Conservation (phyloP, 768 basidiomycete species). For the Mrakia blollopis region DNA sequence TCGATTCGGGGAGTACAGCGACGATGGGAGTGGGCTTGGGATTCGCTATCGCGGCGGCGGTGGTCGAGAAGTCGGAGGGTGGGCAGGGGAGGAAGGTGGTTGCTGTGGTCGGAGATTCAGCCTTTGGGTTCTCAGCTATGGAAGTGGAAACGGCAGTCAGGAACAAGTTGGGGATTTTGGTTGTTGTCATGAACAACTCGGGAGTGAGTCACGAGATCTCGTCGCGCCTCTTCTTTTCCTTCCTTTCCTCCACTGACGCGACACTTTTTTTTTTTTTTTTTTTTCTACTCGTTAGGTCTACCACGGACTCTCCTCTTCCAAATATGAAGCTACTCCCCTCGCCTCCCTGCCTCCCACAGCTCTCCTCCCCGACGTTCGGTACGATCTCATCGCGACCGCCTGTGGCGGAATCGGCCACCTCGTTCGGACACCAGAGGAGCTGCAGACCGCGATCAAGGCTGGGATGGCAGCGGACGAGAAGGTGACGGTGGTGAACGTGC, state of each 20-base stretch:
- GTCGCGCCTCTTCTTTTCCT: not conserved
- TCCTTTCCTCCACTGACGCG: not conserved
- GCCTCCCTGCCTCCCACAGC: constrained; percentile 35
- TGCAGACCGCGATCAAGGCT: constrained; percentile 27
- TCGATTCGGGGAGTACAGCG: constrained; percentile 35
- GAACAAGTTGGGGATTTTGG: constrained; percentile 35
- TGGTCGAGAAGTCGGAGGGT: constrained; percentile 7
- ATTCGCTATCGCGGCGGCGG: constrained; percentile 33
- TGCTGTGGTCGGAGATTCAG: constrained; percentile 35
- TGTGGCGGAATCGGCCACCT: constrained; percentile 34
- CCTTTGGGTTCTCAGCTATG: constrained; percentile 36
- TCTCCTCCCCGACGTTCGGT: constrained; percentile 34
- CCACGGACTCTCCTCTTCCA: constrained; percentile 31
- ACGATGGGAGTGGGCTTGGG: constrained; percentile 38
- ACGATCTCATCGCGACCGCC: constrained; percentile 32
- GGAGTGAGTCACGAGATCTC: constrained; percentile 27
- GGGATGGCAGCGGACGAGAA: constrained; percentile 19
- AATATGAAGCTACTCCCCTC: constrained; percentile 29
- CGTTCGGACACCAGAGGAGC: constrained; percentile 33
- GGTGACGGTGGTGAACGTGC: constrained; percentile 34
- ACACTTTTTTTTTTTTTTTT: not conserved
- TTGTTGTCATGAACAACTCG: constrained; percentile 37
- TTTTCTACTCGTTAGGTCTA: constrained; percentile 32
- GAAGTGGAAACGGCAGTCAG: constrained; percentile 37
- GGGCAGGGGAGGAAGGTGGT: constrained; percentile 32